These are phyloP conservation scores for Russula compacta DNA, from an alignment of 768 basidiomycete species.

Conservation along the genomic window DNA sequence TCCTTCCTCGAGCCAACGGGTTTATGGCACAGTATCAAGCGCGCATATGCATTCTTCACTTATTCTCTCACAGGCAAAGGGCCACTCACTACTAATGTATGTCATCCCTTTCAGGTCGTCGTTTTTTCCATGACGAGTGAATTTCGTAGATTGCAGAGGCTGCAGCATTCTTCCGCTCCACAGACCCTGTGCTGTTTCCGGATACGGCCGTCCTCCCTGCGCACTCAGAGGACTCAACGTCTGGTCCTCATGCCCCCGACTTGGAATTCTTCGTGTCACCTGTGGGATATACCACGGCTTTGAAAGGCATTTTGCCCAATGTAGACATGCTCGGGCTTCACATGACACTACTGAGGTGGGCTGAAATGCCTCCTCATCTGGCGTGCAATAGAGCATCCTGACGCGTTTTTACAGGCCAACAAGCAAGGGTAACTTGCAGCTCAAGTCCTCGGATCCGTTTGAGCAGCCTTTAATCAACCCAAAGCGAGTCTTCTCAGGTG, in stretches of 20 bases:
- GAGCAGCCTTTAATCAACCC: slow-evolving; percentile 39
- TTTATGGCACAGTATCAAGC: background rate
- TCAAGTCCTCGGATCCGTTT: slow-evolving; percentile 35
- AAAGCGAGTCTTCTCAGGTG: slow-evolving; percentile 24
- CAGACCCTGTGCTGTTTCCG: slow-evolving; percentile 40
- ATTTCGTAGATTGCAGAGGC: slow-evolving; percentile 32
- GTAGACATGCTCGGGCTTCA: slow-evolving; percentile 24
- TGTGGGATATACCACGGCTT: slow-evolving; percentile 21
- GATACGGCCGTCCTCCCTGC: background rate
- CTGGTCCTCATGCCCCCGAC: slow-evolving; percentile 29
- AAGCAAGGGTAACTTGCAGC: slow-evolving; percentile 33
- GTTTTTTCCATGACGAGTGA: background rate
- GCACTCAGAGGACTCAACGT: slow-evolving; percentile 25
- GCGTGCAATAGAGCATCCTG: background rate
- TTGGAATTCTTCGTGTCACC: slow-evolving; percentile 29
- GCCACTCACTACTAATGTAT: slow-evolving; percentile 45
- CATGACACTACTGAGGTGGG: slow-evolving; percentile 27
- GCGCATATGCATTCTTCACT: slow-evolving; percentile 26
- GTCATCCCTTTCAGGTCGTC: slow-evolving; percentile 3
- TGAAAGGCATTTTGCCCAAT: slow-evolving; percentile 3
- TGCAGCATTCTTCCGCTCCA: slow-evolving; percentile 45
- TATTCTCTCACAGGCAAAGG: slow-evolving; percentile 42
- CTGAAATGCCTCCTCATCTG: background rate
- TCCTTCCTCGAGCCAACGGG: slow-evolving; percentile 28
- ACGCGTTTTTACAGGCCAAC: slow-evolving; percentile 30